A percentile compares a stretch with the other conserved stretches of the same genome.
These are phyloP conservation scores for Fonsecaea monophora DNA, from an alignment of 2,329 filamentous ascomycete species.

Conservation along the genomic window DNA sequence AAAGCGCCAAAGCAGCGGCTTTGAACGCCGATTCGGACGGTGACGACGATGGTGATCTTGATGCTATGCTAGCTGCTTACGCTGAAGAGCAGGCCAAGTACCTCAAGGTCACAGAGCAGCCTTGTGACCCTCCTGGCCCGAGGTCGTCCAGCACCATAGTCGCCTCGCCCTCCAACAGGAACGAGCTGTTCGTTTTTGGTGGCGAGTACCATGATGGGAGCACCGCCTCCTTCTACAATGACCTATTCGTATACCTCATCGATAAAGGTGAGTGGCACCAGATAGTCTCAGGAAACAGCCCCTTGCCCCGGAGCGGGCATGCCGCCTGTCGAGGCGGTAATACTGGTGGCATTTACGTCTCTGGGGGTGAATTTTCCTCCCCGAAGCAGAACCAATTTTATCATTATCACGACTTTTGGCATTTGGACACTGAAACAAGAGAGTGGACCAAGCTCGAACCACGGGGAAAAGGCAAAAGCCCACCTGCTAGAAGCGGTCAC, in stretches of 20 bases:
- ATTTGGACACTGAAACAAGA: constrained; percentile 78
- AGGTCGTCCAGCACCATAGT: constrained; percentile 82
- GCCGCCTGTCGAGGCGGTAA: constrained; percentile 93
- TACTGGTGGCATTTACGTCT: constrained; percentile 83
- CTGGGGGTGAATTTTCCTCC: constrained; percentile 92
- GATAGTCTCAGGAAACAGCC: constrained; percentile 88
- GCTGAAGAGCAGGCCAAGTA: constrained; percentile 92
- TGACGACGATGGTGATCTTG: constrained; percentile 89
- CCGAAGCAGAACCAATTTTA: constrained; percentile 99
- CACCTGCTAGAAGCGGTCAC: constrained; percentile 86
- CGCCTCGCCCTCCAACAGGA: constrained; percentile 82
- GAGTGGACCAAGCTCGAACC: constrained; percentile 92
- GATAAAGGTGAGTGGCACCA: constrained; percentile 88
- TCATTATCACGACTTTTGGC: constrained; percentile 99
- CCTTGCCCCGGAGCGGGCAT: constrained; percentile 88
- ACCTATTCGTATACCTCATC: constrained; percentile 73
- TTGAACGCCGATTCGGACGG: constrained; percentile 77
- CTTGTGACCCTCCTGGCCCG: constrained; percentile 74
- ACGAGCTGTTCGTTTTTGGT: constrained; percentile 89
- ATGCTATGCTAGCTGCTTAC: constrained; percentile 91
- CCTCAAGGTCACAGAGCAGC: constrained; percentile 86
- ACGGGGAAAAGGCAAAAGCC: constrained; percentile 72
- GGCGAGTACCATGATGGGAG: constrained; percentile 96
- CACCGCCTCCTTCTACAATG: constrained; percentile 73
- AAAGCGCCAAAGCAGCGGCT: constrained; percentile 78